Evolutionary conservation across 495 filamentous ascomycete species (phyloP).

Genomic region (Daldinia vernicosa): DNA sequence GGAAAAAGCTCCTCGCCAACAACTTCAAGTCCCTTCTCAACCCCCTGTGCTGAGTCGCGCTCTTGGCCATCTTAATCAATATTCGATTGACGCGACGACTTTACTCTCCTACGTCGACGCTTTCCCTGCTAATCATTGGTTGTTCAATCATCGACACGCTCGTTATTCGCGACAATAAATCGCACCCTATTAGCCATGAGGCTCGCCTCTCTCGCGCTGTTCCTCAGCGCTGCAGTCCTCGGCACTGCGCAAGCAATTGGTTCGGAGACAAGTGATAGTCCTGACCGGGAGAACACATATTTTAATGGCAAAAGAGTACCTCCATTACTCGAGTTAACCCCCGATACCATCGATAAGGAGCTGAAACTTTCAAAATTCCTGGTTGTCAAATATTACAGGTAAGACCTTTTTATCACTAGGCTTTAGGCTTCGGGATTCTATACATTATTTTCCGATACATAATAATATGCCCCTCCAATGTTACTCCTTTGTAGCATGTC

Average conservation of each 20-base stretch:
- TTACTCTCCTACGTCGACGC: slow-evolving; percentile 2
- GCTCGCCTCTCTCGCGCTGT: slow-evolving; percentile 50
- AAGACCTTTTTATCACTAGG: slow-evolving; percentile 8
- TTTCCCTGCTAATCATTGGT: slow-evolving; percentile 10
- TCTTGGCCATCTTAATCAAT: slow-evolving; percentile 21
- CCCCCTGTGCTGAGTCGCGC: slow-evolving; percentile 15
- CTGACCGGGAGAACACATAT: slow-evolving; percentile 59
- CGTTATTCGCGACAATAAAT: slow-evolving; percentile 37
- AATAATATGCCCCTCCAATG: background rate
- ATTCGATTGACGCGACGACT: slow-evolving; percentile 8
- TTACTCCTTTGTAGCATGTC: background rate
- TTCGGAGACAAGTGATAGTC: slow-evolving; percentile 46
- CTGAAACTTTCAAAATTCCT: slow-evolving; percentile 53
- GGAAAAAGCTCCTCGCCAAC: slow-evolving; percentile 20
- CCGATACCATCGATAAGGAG: slow-evolving; percentile 54
- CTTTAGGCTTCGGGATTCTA: background rate
- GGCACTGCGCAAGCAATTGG: slow-evolving; percentile 48
- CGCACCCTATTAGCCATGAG: slow-evolving; percentile 41
- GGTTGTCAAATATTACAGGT: slow-evolving; percentile 63
- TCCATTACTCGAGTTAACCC: slow-evolving; percentile 66
- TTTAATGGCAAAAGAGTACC: slow-evolving; percentile 88
- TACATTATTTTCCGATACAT: background rate
- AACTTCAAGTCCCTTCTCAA: slow-evolving; percentile 3
- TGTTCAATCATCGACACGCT: slow-evolving; percentile 21
- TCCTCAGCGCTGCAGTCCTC: slow-evolving; percentile 53